Evolutionary conservation across 2,329 filamentous ascomycete genomes (phyloP), one percentile per base, ranked within the genome.

Genomic region (Xylariales sp.): DNA sequence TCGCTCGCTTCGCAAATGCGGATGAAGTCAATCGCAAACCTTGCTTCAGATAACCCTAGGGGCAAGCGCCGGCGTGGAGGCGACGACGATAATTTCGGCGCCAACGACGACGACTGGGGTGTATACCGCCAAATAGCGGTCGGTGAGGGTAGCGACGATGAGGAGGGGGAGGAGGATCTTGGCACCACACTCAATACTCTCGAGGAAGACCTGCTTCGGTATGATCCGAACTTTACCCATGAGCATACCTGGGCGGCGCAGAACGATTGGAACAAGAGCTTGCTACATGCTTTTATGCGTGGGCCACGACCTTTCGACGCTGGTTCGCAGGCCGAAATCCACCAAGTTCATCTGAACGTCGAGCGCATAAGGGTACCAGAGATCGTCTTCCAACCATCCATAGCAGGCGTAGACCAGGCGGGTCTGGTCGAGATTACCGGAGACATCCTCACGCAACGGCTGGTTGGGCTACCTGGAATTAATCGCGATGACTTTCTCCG

Each of bases 21-120:
- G 70, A 99, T 99, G 96, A 98, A 98, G 82, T 95, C 91, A 58
- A 94, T 99, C 66, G 96, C 96, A 67, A 97, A 97, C 76, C 90
- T 99, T 1, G 96, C 96, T 3, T 94, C 95, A 0, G 96, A 99
- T 79, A 90, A 89, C 5, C 94, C 95, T 0, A 84, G 86, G 71
- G 94, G 94, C 79, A 97, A 97, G 80, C 89, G 95, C 64, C 86
- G 93, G 14, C 90, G 94, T 18, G 94, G 93, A 7, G 93, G 91
- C 3, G 95, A 98, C 77, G 96, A 99, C 75, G 96, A 99, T 78
- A 94, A 93, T 68, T 99, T 99, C 77, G 96, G 96, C 64, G 94
- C 94, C 57, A 95, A 99, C 79, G 96, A 99, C 76, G 94, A 97
- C 65, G 96, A 99, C 79, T 99, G 96, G 96, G 93, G 93, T 65